Percentiles rank a stretch among this genome's conserved stretches.
Evolutionary conservation across 2,329 filamentous ascomycete species (phyloP).

Genomic region (Epichloe sylvatica): DNA sequence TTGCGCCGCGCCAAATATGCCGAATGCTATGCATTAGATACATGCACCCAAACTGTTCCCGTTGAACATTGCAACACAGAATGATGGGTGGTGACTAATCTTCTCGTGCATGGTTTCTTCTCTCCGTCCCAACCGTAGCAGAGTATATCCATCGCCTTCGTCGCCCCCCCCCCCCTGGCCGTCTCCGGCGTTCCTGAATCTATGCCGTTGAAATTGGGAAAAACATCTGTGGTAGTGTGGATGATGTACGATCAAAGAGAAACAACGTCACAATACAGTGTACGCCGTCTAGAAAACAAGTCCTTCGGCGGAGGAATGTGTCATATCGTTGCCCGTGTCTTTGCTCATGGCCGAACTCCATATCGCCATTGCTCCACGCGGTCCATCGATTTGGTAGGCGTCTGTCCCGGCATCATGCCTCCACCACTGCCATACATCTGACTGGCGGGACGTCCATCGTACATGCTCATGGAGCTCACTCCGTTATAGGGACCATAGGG

Average conservation of each 20-base stretch:
- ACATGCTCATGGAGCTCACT: conserved; percentile 9
- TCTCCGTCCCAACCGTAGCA: no score
- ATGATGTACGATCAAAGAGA: no score
- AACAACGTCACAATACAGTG: no score
- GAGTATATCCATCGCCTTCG: no score
- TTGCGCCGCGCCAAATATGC: conserved; percentile 1
- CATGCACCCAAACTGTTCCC: background rate
- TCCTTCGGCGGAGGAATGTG: background rate
- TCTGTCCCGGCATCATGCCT: conserved; percentile 15
- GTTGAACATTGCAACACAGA: background rate
- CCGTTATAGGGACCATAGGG: conserved; percentile 5
- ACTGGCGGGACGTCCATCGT: conserved; percentile 10
- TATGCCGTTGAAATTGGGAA: no score
- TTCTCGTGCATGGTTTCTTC: background rate
- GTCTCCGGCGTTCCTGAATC: no score
- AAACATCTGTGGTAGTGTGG: no score
- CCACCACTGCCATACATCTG: conserved; percentile 15
- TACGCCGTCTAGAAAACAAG: background rate
- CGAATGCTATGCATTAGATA: background rate
- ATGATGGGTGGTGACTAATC: background rate
- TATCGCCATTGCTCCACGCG: conserved; percentile 31
- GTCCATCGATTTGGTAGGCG: conserved; percentile 17
- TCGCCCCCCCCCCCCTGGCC: no score
- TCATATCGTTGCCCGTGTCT: background rate
- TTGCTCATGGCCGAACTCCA: conserved; percentile 21